A percentile compares a stretch with the other conserved stretches of the same genome.
Conservation (phyloP, 1,284 basidiomycete genomes). For the Sanghuangporus baumii region DNA sequence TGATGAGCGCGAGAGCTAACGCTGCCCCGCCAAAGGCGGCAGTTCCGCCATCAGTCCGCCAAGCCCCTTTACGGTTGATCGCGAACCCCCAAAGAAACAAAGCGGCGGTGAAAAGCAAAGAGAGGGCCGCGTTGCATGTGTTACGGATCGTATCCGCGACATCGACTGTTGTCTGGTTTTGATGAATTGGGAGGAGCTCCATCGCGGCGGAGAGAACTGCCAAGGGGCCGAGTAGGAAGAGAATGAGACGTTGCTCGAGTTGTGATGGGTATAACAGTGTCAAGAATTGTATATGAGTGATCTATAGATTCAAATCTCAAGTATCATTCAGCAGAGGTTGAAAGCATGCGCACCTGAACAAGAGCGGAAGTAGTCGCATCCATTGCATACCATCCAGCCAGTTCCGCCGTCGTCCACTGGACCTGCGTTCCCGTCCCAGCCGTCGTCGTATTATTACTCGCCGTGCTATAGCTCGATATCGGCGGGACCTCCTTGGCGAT, state of each 20-base stretch:
- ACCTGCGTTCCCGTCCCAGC: constrained; percentile 2
- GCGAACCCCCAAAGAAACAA: constrained; percentile 92
- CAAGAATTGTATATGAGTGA: constrained; percentile 97
- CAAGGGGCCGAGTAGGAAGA: constrained; percentile 82
- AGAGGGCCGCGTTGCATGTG: constrained; percentile 93
- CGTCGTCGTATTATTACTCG: constrained; percentile 24
- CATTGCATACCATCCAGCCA: constrained; percentile 83
- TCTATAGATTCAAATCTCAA: constrained; percentile 38
- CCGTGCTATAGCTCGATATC: constrained; percentile 20
- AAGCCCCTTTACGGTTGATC: constrained; percentile 82
- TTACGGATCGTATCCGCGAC: constrained; percentile 82
- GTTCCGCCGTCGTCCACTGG: constrained; percentile 63
- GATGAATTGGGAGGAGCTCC: constrained; percentile 74
- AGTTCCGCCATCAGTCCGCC: constrained; percentile 94
- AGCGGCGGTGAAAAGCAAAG: constrained; percentile 86
- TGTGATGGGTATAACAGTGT: constrained; percentile 92
- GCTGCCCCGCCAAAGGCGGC: constrained; percentile 89
- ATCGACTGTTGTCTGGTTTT: constrained; percentile 40
- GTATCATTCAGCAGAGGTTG: background rate
- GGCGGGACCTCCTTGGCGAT: constrained; percentile 80
- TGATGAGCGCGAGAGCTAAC: constrained; percentile 69
- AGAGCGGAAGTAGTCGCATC: constrained; percentile 81
- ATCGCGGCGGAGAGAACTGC: constrained; percentile 83
- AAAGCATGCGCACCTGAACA: constrained; percentile 60
- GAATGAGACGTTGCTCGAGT: constrained; percentile 88